These are phyloP conservation scores for Corymbia calophylla DNA, from an alignment of 441 rosid species.

Conservation along the genomic window DNA sequence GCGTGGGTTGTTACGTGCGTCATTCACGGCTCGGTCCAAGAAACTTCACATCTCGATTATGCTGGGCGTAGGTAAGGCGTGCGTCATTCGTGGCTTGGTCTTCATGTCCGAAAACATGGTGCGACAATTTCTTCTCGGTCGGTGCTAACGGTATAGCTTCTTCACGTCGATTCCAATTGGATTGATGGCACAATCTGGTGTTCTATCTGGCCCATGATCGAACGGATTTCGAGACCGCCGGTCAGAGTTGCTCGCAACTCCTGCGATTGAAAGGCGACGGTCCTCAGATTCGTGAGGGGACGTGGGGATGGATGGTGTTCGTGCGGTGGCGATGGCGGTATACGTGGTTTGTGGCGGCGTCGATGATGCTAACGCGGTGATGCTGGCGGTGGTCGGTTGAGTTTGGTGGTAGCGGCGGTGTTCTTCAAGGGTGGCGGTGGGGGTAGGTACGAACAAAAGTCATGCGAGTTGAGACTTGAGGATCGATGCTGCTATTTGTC, in stretches of 20 bases:
- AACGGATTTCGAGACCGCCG: not conserved
- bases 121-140: not conserved
- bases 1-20: not conserved
- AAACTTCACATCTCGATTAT: not conserved
- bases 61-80: not conserved
- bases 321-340: not conserved
- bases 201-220: not conserved
- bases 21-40: not conserved
- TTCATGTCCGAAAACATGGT: not conserved
- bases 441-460: not conserved
- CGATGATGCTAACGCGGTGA: not conserved
- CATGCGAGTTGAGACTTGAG: not conserved
- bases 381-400: not conserved
- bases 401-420: not conserved
- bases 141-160: not conserved
- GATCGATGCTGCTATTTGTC: not conserved
- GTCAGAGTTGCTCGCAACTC: not conserved
- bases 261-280: not conserved
- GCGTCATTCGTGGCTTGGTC: not conserved
- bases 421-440: not conserved
- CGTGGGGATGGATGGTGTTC: not conserved
- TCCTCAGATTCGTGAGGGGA: not conserved
- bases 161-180: not conserved
- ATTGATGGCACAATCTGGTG: not conserved
- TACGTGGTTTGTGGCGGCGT: not conserved